phyloP scores from a whole-genome alignment of 768 basidiomycete genomes.

The Suillus tomentosus region DNA sequence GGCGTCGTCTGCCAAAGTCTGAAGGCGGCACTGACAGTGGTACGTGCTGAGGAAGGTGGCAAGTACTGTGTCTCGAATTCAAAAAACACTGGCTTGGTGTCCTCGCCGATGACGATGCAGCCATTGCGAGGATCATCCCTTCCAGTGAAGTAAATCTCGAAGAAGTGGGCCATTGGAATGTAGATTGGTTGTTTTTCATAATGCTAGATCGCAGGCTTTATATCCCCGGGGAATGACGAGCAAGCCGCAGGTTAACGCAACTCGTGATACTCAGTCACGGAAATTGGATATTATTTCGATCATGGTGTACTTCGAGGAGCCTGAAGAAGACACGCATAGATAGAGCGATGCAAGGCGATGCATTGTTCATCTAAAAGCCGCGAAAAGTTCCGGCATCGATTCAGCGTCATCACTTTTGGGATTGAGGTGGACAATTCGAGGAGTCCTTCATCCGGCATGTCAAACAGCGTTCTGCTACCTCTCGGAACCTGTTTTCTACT shows the following conservation, averaged over 20 bases:
- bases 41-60: constrained; percentile 26
- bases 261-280: constrained; percentile 51
- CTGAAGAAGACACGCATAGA: constrained; percentile 9
- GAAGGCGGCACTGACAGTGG: constrained; percentile 25
- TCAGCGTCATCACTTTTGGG: constrained; percentile 4
- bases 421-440: background rate
- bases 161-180: constrained; percentile 42
- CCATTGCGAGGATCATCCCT: constrained; percentile 64
- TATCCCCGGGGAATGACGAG: constrained; percentile 21
- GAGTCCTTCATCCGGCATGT: constrained; percentile 2
- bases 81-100: constrained; percentile 58
- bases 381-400: constrained; percentile 4
- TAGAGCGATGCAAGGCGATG: constrained; percentile 5
- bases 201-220: constrained; percentile 26
- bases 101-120: constrained; percentile 69
- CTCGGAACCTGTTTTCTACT: constrained; percentile 6
- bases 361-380: constrained; percentile 6
- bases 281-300: constrained; percentile 49
- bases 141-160: constrained; percentile 69
- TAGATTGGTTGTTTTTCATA: constrained; percentile 10
- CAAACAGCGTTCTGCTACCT: constrained; percentile 7
- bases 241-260: constrained; percentile 47
- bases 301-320: constrained; percentile 49
- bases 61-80: constrained; percentile 59
- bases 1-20: constrained; percentile 28